These are phyloP conservation scores for Xylaria sp. DNA, from an alignment of 495 filamentous ascomycete genomes.

Conservation along the genomic window DNA sequence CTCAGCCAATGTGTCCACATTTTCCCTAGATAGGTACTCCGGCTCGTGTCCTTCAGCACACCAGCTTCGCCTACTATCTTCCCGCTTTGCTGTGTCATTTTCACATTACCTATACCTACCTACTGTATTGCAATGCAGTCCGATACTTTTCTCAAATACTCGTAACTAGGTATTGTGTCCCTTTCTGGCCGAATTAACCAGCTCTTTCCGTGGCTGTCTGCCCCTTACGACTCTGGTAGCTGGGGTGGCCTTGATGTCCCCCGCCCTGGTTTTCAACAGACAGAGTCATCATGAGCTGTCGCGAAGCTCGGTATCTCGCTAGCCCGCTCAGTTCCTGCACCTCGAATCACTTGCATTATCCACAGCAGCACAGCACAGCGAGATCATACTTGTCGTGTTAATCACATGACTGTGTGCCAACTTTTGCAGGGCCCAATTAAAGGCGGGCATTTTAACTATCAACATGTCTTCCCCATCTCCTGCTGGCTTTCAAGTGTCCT, in stretches of 20 bases:
- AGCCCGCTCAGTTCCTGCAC: not conserved
- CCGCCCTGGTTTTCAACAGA: not conserved
- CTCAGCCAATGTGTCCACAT: not conserved
- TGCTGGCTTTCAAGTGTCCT: constrained; percentile 45
- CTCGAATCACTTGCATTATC: constrained; percentile 7
- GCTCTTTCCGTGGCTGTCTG: not conserved
- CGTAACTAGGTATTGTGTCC: not conserved
- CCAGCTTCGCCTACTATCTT: constrained; percentile 1
- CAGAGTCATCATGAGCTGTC: constrained; percentile 6
- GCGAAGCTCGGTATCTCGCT: not conserved
- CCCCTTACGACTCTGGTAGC: not conserved
- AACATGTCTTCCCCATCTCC: constrained; percentile 40
- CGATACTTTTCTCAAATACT: not conserved
- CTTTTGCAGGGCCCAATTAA: constrained; percentile 16
- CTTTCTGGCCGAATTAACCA: not conserved
- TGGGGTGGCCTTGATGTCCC: not conserved
- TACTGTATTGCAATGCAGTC: not conserved
- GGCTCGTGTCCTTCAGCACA: no score
- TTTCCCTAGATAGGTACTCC: no score
- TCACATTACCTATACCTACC: no score
- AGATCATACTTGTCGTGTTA: not conserved
- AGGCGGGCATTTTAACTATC: constrained; percentile 3
- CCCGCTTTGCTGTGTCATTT: not conserved
- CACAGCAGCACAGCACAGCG: not conserved
- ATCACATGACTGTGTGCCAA: constrained; percentile 18